These are phyloP conservation scores for Ulmus americana DNA, from an alignment of 331 rosid genomes.

Conservation along the genomic window DNA sequence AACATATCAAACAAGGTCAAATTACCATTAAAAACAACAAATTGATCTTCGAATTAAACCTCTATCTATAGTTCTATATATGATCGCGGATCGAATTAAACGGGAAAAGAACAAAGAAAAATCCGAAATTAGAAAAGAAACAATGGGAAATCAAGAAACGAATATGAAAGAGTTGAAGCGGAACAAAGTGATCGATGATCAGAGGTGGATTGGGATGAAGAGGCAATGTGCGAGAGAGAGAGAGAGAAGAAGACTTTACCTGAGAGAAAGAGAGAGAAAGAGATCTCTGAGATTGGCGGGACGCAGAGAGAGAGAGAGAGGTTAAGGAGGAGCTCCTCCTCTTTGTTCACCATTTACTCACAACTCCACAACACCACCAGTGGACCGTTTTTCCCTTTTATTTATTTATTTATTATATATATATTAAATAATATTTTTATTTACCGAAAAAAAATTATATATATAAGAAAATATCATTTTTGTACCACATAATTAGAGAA, in stretches of 20 bases:
- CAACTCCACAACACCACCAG: slow-evolving; percentile 3
- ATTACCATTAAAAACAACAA: background rate
- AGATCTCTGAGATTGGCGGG: slow-evolving; percentile 20
- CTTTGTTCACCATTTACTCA: slow-evolving; percentile 21
- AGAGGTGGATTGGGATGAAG: slow-evolving; percentile 15
- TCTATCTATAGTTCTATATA: no score
- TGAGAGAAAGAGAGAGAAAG: background rate
- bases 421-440: no score
- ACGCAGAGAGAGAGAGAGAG: slow-evolving; percentile 13
- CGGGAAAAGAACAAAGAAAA: background rate
- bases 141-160: background rate
- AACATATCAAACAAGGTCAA: background rate
- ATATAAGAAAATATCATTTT: no score
- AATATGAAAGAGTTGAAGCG: background rate
- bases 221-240: background rate
- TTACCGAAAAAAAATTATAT: no score
- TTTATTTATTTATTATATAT: background rate
- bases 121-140: background rate
- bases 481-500: no score
- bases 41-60: background rate
- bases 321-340: slow-evolving; percentile 32
- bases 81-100: background rate
- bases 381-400: slow-evolving; percentile 23
- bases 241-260: background rate
- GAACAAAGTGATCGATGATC: slow-evolving; percentile 8